phyloP scores from a whole-genome alignment of 2,329 filamentous ascomycete species.

The Lomentospora prolificans region DNA sequence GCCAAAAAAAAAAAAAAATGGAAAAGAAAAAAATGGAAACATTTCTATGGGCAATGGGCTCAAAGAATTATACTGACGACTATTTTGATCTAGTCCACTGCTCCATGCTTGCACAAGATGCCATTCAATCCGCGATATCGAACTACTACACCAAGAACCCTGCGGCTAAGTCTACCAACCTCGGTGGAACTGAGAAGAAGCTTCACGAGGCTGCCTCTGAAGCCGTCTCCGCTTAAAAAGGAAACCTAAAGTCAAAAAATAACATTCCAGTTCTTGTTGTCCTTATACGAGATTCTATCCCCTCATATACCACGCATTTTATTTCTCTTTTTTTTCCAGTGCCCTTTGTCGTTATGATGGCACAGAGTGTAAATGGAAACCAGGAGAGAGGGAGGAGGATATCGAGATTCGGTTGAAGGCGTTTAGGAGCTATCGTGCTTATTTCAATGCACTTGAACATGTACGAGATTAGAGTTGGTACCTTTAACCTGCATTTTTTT shows the following conservation, averaged over 20 bases:
- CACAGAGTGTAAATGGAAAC: conserved; percentile 2
- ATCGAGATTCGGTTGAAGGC: not conserved
- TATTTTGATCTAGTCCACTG: conserved; percentile 81
- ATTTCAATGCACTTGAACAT: conserved; percentile 1
- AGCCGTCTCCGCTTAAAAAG: not conserved
- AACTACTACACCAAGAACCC: conserved; percentile 78
- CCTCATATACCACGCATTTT: not conserved
- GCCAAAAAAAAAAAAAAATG: not conserved
- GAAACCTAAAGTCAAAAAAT: not conserved
- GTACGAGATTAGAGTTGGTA: conserved; percentile 1
- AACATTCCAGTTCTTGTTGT: not conserved
- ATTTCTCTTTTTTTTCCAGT: not conserved
- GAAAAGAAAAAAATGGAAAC: not conserved
- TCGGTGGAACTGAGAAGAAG: conserved; percentile 57
- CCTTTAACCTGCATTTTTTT: not conserved
- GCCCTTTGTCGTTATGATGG: not conserved
- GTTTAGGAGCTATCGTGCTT: not conserved
- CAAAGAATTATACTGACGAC: too few relatives aligned
- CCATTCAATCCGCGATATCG: conserved; percentile 81
- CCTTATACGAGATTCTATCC: not conserved
- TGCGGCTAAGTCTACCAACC: conserved; percentile 51
- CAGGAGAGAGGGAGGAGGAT: not conserved
- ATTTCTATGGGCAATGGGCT: too few relatives aligned
- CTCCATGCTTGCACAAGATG: conserved; percentile 85
- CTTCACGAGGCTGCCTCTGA: not conserved